Percentiles rank a stretch among this genome's conserved stretches.
Conservation (phyloP, 768 basidiomycete species). For the Auriculariales sp. region DNA sequence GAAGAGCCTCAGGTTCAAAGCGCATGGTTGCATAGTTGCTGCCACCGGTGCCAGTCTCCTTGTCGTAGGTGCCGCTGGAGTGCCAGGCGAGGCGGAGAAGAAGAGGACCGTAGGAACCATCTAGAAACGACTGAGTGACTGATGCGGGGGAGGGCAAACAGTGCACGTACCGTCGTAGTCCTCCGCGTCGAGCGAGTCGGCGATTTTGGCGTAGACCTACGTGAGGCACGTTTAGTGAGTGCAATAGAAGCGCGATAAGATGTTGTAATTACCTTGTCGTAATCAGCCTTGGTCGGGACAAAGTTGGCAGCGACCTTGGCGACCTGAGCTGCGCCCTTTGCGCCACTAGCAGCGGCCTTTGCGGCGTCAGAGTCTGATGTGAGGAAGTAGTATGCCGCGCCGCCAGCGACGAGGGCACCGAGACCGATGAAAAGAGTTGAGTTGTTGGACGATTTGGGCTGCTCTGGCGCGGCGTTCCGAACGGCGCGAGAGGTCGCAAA, state of each 20-base stretch:
- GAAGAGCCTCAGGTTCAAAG: constrained; percentile 75
- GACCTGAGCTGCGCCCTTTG: constrained; percentile 47
- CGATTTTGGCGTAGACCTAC: constrained; percentile 87
- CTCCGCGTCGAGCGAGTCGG: constrained; percentile 57
- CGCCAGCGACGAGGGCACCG: constrained; percentile 43
- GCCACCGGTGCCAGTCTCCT: constrained; percentile 60
- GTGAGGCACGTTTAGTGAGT: constrained; percentile 1
- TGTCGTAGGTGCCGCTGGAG: constrained; percentile 84
- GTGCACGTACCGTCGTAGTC: constrained; percentile 69
- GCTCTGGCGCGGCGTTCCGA: background rate
- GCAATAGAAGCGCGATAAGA: constrained; percentile 2
- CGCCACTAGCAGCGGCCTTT: constrained; percentile 35
- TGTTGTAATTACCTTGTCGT: constrained; percentile 52
- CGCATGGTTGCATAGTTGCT: constrained; percentile 99
- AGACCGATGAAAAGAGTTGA: constrained; percentile 43
- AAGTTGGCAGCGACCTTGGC: constrained; percentile 55
- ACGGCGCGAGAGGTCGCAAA: background rate
- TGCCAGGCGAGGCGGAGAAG: constrained; percentile 90
- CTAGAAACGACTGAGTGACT: constrained; percentile 21
- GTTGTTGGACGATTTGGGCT: constrained; percentile 18
- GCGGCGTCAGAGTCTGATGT: constrained; percentile 30
- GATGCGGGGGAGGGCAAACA: constrained; percentile 2
- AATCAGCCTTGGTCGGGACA: constrained; percentile 68
- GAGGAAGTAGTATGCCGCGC: constrained; percentile 49
- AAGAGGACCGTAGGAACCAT: constrained; percentile 81